phyloP scores from a whole-genome alignment of 257 asterid species.

The Striga asiatica region DNA sequence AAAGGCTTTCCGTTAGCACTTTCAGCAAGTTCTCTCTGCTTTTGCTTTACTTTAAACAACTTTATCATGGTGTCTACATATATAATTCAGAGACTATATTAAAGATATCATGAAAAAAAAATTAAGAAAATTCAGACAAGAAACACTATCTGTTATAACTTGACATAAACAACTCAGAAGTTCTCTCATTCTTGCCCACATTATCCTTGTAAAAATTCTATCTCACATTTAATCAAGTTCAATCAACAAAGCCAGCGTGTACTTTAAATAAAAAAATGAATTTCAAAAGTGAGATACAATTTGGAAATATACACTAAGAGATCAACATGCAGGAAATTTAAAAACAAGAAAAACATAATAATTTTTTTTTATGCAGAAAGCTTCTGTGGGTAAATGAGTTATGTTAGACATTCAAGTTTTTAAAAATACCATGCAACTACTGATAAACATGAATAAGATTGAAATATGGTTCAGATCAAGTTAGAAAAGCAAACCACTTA shows the following conservation, averaged over 20 bases:
- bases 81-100: conserved; percentile 2
- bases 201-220: no score
- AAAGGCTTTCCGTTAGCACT: conserved; percentile 79
- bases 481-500: not conserved
- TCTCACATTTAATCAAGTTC: no score
- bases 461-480: not conserved
- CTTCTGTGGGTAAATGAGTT: not conserved
- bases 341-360: not conserved
- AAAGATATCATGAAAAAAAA: no score
- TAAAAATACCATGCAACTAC: not conserved
- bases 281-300: not conserved
- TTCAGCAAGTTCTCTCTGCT: conserved; percentile 88
- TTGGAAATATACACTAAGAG: not conserved
- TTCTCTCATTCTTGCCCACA: no score
- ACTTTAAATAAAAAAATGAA: not conserved
- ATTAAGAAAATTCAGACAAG: no score
- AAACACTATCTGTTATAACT: no score
- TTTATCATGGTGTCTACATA: conserved; percentile 63
- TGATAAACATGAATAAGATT: not conserved
- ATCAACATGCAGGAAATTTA: not conserved
- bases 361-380: not conserved
- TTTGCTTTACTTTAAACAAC: conserved; percentile 87
- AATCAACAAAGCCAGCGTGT: no score
- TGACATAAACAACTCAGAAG: no score
- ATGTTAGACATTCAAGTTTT: not conserved